phyloP scores from a whole-genome alignment of 1,284 basidiomycete species.

The Rhodotorula sp. region DNA sequence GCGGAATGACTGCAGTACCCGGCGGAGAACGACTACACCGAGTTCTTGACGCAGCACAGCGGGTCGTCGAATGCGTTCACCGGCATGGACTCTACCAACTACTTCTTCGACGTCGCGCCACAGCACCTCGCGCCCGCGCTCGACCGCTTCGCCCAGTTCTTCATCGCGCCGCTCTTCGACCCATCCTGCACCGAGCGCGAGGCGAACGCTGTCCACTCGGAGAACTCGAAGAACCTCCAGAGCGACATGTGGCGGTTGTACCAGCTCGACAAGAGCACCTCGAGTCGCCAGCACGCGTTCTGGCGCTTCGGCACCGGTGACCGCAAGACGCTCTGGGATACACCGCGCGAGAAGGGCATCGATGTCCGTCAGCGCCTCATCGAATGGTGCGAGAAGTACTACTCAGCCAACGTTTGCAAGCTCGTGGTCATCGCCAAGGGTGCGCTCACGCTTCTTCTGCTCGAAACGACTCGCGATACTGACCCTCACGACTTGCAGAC shows the following conservation, averaged over 20 bases:
- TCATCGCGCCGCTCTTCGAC: conserved; percentile 87
- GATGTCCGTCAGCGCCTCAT: conserved; percentile 89
- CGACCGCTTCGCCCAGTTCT: conserved; percentile 90
- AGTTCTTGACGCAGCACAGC: conserved; percentile 87
- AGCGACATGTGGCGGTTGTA: conserved; percentile 95
- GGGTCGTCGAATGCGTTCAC: conserved; percentile 95
- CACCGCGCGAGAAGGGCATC: conserved; percentile 62
- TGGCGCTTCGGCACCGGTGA: conserved; percentile 94
- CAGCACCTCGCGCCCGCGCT: conserved; percentile 81
- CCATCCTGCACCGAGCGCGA: conserved; percentile 90
- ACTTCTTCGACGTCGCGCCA: conserved; percentile 88
- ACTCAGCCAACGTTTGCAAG: conserved; percentile 93
- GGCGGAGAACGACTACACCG: conserved; percentile 86
- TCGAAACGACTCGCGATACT: not conserved
- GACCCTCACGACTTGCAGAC: conserved; percentile 58
- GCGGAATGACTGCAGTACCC: conserved; percentile 64
- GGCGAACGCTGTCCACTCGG: conserved; percentile 95
- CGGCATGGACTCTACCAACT: conserved; percentile 89
- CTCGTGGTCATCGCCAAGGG: conserved; percentile 88
- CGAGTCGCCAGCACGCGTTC: conserved; percentile 79
- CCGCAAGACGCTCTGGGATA: conserved; percentile 74
- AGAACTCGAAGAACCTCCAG: conserved; percentile 98
- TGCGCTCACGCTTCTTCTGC: conserved; percentile 47
- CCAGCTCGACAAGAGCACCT: conserved; percentile 90
- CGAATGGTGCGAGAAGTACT: conserved; percentile 92